These are phyloP conservation scores for Coemansia sp. DNA, from an alignment of 192 early-diverging fungal genomes.

Conservation along the genomic window DNA sequence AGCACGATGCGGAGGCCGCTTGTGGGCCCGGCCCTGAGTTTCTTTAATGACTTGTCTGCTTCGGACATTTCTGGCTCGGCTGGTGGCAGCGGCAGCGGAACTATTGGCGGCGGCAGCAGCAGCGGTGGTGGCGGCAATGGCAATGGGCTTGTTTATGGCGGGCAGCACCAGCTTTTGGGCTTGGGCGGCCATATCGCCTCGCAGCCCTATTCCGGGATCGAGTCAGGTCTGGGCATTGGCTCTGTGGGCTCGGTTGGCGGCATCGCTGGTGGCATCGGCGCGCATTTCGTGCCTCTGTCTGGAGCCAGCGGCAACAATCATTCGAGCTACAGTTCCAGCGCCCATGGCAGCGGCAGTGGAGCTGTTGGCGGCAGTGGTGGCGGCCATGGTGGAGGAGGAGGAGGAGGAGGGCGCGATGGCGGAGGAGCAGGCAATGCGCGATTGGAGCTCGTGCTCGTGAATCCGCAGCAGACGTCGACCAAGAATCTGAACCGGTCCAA, in stretches of 20 bases:
- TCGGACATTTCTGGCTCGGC: too few species aligned
- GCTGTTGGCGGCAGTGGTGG: slow-evolving; percentile 32
- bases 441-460: slow-evolving; percentile 39
- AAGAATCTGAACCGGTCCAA: slow-evolving; percentile 36
- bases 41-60: too few species aligned
- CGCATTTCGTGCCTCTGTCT: too few species aligned
- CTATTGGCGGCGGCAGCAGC: slow-evolving; percentile 1
- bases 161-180: not conserved
- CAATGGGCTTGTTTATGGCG: not conserved
- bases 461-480: slow-evolving; percentile 21
- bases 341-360: slow-evolving; percentile 15
- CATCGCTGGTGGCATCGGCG: slow-evolving; percentile 17
- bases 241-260: slow-evolving; percentile 37
- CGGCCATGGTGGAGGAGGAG: too few species aligned
- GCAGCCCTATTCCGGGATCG: too few species aligned
- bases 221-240: slow-evolving; percentile 22
- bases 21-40: not conserved
- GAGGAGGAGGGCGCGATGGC: too few species aligned
- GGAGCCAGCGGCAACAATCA: too few species aligned
- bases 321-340: too few species aligned
- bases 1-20: not conserved
- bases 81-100: too few species aligned
- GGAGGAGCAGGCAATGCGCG: slow-evolving; percentile 9
- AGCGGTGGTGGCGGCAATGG: not conserved
- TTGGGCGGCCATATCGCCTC: too few species aligned